Conservation (phyloP, 2,329 filamentous ascomycete genomes). For the Diaporthe batatas region DNA sequence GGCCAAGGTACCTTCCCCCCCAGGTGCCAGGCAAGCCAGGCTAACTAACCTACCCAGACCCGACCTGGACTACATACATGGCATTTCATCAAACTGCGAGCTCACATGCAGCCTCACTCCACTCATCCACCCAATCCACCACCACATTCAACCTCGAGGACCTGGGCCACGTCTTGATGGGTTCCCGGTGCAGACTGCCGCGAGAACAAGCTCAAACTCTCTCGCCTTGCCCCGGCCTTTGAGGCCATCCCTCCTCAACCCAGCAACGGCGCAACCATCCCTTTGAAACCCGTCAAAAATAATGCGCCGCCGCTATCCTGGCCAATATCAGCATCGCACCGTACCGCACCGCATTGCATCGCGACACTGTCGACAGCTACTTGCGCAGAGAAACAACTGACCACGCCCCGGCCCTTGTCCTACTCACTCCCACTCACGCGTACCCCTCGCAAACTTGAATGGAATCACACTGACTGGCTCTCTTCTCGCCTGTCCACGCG, state of each 20-base stretch:
- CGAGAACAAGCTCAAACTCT: slow-evolving; percentile 16
- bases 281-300: slow-evolving; percentile 25
- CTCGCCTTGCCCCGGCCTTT: neutral
- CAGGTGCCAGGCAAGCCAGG: neutral
- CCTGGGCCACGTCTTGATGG: slow-evolving; percentile 19
- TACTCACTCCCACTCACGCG: neutral
- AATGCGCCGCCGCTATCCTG: slow-evolving; percentile 23
- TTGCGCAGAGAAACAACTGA: neutral
- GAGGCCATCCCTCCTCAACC: neutral
- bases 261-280: slow-evolving; percentile 17
- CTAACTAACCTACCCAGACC: neutral
- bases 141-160: slow-evolving; percentile 4
- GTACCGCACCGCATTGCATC: slow-evolving; percentile 17
- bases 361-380: slow-evolving; percentile 26
- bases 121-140: slow-evolving; percentile 20
- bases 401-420: slow-evolving; percentile 13
- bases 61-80: slow-evolving; percentile 1
- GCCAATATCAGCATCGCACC: slow-evolving; percentile 34
- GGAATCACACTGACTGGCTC: slow-evolving; percentile 14
- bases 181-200: slow-evolving; percentile 6
- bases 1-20: neutral
- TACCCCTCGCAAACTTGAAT: neutral
- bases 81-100: slow-evolving; percentile 30
- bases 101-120: slow-evolving; percentile 33
- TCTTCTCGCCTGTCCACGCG: slow-evolving; percentile 1